Base-by-base conservation (phyloP, 1,284 basidiomycete species). In the Peniophora sp. region DNA sequence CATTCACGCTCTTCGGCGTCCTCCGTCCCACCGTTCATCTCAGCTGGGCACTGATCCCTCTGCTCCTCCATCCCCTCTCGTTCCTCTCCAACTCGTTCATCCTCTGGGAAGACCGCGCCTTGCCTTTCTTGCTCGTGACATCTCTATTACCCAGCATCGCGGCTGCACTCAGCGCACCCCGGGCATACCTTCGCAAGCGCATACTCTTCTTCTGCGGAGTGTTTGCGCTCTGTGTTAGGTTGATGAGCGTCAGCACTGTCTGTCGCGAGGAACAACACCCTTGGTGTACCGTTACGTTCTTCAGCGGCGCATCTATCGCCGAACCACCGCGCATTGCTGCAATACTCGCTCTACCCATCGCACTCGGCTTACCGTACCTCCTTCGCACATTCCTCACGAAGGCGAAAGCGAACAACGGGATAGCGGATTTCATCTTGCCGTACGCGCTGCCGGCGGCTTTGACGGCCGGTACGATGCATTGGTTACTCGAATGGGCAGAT, bases 221-320 rank as follows among this genome's bases (percentile, higher is more conserved):
- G 2, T 85, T 87, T 54, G 80, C 85, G 0, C 59, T 79, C n/a
- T 83, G 85, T 54, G 75, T 88, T 3, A 81, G 95, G 10, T 61
- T 91, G 12, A 85, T 92, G 63, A 76, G 83, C 0, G 65, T 79
- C 50, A 87, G 85, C 61, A 91, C 92, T 0, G 82, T 95, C 0
- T 99, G 96, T 63, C 74, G 97, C 50, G 97, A 99, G 65, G 97
- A 99, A 64, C 96, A 98, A 66, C 85, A 89, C 45, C 86, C 91
- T 0, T 86, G 78, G 63, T 97, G 95, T 64, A 72, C 77, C 52
- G 85, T 92, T 49, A 94, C 92, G 0, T 97, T 95, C 70, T 95
- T 90, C 64, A 73, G 82, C 0, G 84, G 85, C 0, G 79, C 84
- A 0, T 79, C 83, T 1, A 67, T 83, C 2, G 78, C 87, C 1